These are phyloP conservation scores for Brassica carinata DNA, from an alignment of 345 rosid species.

Conservation along the genomic window DNA sequence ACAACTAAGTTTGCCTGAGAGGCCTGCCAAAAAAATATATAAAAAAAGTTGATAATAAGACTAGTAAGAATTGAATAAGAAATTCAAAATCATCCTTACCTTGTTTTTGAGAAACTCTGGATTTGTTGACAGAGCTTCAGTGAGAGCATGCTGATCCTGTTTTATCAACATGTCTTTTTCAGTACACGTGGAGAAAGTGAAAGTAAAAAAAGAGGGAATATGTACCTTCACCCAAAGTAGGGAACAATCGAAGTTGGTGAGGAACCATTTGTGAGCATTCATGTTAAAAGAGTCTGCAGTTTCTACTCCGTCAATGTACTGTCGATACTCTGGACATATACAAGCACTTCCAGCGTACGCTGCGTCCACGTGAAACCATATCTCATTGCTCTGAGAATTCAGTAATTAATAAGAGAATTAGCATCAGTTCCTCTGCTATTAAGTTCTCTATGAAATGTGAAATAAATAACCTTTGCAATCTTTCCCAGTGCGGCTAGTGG, in stretches of 20 bases:
- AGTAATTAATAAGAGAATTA: background rate
- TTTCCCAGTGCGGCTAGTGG: constrained; percentile 65
- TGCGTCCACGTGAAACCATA: background rate
- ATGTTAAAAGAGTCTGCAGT: background rate
- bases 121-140: constrained; percentile 86
- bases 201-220: background rate
- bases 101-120: constrained; percentile 88
- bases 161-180: constrained; percentile 4
- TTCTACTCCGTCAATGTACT: background rate
- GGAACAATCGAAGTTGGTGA: constrained; percentile 90
- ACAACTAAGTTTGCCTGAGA: constrained; percentile 73
- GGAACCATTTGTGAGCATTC: constrained; percentile 92
- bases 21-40: constrained; percentile 49
- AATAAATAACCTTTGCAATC: constrained; percentile 62
- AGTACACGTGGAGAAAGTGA: background rate
- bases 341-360: background rate
- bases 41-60: background rate
- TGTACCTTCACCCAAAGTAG: constrained; percentile 87
- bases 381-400: background rate
- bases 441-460: constrained; percentile 10
- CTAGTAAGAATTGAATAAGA: background rate
- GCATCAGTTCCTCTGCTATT: background rate
- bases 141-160: constrained; percentile 75
- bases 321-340: background rate
- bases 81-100: constrained; percentile 44